Percentiles rank a stretch among this genome's conserved stretches.
Evolutionary conservation across 148 eudicot genomes (phyloP).

Genomic region (Fagopyrum homotropicum): DNA sequence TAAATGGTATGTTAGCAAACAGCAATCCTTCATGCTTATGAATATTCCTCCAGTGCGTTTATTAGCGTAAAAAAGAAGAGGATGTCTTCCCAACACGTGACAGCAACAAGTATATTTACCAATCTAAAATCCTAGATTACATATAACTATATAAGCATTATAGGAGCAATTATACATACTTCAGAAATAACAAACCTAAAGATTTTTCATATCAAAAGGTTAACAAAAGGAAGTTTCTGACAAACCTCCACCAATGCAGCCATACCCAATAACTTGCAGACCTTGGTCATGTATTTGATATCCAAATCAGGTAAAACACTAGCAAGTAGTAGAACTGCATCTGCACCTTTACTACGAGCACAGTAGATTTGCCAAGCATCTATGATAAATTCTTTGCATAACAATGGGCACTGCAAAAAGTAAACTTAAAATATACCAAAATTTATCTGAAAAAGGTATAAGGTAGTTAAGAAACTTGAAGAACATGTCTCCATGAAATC

Average conservation of each 20-base stretch:
- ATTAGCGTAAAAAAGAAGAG: neutral
- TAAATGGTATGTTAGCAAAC: neutral
- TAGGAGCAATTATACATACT: neutral
- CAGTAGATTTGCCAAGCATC: constrained; percentile 96
- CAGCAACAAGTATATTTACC: neutral
- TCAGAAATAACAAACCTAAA: neutral
- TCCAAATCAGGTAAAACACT: constrained; percentile 70
- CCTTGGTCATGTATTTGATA: constrained; percentile 72
- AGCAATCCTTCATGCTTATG: neutral
- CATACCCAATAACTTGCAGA: constrained; percentile 79
- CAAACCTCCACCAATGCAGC: constrained; percentile 79
- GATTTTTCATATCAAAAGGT: neutral
- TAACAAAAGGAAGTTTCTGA: neutral
- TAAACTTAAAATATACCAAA: neutral
- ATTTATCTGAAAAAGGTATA: neutral
- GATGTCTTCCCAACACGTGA: neutral
- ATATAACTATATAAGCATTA: neutral
- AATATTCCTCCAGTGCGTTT: neutral
- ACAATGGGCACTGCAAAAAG: constrained; percentile 74
- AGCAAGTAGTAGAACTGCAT: constrained; percentile 89
- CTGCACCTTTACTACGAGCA: constrained; percentile 93
- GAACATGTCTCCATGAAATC: neutral
- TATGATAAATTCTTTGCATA: constrained; percentile 89
- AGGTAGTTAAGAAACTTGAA: neutral
- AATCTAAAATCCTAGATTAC: neutral